phyloP scores from a whole-genome alignment of 441 rosid genomes.

The Pelargonium hybrid region DNA sequence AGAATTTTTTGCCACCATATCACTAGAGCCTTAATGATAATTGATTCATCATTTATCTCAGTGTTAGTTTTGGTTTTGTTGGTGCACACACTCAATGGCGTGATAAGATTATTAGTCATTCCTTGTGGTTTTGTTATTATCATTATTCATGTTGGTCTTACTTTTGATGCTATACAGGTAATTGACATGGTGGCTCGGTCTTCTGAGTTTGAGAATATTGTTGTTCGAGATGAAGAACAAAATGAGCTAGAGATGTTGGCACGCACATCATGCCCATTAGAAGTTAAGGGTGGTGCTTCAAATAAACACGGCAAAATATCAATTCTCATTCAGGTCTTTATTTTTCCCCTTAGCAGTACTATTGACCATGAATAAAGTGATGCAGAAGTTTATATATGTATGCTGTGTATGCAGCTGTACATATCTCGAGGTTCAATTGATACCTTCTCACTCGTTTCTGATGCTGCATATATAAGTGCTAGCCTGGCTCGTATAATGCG shows the following conservation, averaged over 20 bases:
- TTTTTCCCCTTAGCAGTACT: slow-evolving; percentile 13
- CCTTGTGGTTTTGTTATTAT: neutral
- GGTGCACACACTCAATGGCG: neutral
- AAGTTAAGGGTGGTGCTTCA: slow-evolving; percentile 89
- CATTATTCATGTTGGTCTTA: slow-evolving; percentile 14
- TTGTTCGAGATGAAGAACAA: slow-evolving; percentile 98
- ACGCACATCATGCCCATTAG: slow-evolving; percentile 79
- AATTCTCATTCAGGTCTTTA: slow-evolving; percentile 83
- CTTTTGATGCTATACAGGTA: slow-evolving; percentile 38
- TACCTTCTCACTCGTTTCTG: slow-evolving; percentile 86
- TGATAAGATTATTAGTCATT: neutral
- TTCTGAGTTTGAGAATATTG: slow-evolving; percentile 95
- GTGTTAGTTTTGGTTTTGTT: neutral
- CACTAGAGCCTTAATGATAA: neutral
- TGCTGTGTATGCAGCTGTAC: slow-evolving; percentile 59
- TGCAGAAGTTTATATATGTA: slow-evolving; percentile 21
- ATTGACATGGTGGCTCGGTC: slow-evolving; percentile 98
- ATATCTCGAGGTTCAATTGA: slow-evolving; percentile 95
- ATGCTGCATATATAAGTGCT: slow-evolving; percentile 98
- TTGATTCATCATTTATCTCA: neutral
- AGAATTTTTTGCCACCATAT: slow-evolving; percentile 7
- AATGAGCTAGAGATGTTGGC: slow-evolving; percentile 78
- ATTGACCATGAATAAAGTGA: slow-evolving; percentile 15
- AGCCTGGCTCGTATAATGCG: slow-evolving; percentile 99
- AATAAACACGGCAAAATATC: slow-evolving; percentile 97